phyloP scores from a whole-genome alignment of 1,139 yeast species.

The Protomyces pachydermus region DNA sequence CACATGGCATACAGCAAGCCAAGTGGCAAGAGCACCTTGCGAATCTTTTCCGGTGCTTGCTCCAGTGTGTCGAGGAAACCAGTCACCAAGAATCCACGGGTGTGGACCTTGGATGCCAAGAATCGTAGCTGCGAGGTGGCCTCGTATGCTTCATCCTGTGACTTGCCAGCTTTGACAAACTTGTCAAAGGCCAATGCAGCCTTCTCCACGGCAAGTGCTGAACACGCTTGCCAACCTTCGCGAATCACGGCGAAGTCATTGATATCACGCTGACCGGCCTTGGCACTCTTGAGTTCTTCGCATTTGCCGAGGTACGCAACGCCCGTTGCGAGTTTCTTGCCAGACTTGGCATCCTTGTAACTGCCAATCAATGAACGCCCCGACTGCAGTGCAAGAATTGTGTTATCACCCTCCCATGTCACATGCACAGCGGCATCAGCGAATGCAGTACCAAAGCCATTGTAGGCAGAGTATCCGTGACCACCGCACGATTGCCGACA shows the following conservation, averaged over 20 bases:
- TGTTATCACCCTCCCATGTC: slow-evolving; percentile 98
- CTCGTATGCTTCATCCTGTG: slow-evolving; percentile 43
- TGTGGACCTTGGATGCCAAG: slow-evolving; percentile 45
- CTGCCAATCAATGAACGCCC: slow-evolving; percentile 49
- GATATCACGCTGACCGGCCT: slow-evolving; percentile 37
- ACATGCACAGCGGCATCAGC: slow-evolving; percentile 94
- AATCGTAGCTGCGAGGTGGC: slow-evolving; percentile 45
- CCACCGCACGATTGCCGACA: slow-evolving; percentile 97
- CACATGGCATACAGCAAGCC: slow-evolving; percentile 62
- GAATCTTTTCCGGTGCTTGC: slow-evolving; percentile 36
- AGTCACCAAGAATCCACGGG: slow-evolving; percentile 41
- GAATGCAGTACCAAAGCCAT: slow-evolving; percentile 83
- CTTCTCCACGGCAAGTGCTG: slow-evolving; percentile 40
- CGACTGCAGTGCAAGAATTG: slow-evolving; percentile 72
- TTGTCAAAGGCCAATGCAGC: slow-evolving; percentile 39
- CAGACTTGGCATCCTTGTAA: slow-evolving; percentile 36
- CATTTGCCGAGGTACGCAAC: slow-evolving; percentile 37
- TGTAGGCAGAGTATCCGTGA: slow-evolving; percentile 86
- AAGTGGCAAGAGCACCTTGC: slow-evolving; percentile 46
- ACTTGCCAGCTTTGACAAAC: slow-evolving; percentile 35
- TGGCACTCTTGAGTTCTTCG: slow-evolving; percentile 33
- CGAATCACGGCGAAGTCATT: slow-evolving; percentile 39
- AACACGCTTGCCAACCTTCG: slow-evolving; percentile 45
- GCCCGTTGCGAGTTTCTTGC: slow-evolving; percentile 37
- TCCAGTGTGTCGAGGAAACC: slow-evolving; percentile 41